Percentiles rank a stretch among this genome's conserved stretches.
Conservation (phyloP, 371 early-diverging fungal species). For the Dichotomocladium elegans region DNA sequence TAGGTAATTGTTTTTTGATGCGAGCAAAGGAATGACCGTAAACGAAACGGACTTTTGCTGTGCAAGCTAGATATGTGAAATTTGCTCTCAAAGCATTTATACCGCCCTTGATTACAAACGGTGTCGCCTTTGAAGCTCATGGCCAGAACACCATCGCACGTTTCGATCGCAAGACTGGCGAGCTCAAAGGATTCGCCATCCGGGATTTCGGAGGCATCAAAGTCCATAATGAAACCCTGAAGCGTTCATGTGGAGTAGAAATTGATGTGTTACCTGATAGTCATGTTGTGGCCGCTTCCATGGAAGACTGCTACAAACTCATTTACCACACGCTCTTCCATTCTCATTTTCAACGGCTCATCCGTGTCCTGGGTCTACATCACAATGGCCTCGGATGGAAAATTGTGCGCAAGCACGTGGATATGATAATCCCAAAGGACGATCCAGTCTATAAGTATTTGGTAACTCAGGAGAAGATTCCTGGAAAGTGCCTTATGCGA, state of each 20-base stretch:
- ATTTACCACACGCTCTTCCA: slow-evolving; percentile 69
- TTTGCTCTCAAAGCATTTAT: slow-evolving; percentile 58
- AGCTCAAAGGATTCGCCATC: slow-evolving; percentile 62
- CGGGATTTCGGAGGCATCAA: slow-evolving; percentile 77
- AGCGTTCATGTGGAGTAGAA: slow-evolving; percentile 32
- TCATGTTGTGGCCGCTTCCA: slow-evolving; percentile 47
- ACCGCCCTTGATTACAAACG: slow-evolving; percentile 59
- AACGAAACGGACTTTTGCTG: not conserved
- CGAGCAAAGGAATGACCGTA: not conserved
- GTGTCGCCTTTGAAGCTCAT: slow-evolving; percentile 74
- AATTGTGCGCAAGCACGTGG: slow-evolving; percentile 19
- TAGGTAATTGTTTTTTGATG: slow-evolving; percentile 3
- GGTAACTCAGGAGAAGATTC: slow-evolving; percentile 34
- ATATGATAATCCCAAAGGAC: not conserved
- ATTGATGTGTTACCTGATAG: slow-evolving; percentile 59
- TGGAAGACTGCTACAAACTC: slow-evolving; percentile 57
- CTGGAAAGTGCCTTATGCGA: slow-evolving; percentile 61
- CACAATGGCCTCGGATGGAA: slow-evolving; percentile 65
- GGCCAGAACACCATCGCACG: slow-evolving; percentile 67
- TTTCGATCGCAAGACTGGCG: slow-evolving; percentile 52
- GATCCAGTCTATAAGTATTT: slow-evolving; percentile 47
- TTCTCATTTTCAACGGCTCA: slow-evolving; percentile 62
- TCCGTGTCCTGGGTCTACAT: slow-evolving; percentile 62
- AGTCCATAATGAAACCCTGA: slow-evolving; percentile 57
- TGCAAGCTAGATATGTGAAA: slow-evolving; percentile 23